phyloP scores from a whole-genome alignment of 305 asterid genomes.

The Fraxinus xanthoxyloides region DNA sequence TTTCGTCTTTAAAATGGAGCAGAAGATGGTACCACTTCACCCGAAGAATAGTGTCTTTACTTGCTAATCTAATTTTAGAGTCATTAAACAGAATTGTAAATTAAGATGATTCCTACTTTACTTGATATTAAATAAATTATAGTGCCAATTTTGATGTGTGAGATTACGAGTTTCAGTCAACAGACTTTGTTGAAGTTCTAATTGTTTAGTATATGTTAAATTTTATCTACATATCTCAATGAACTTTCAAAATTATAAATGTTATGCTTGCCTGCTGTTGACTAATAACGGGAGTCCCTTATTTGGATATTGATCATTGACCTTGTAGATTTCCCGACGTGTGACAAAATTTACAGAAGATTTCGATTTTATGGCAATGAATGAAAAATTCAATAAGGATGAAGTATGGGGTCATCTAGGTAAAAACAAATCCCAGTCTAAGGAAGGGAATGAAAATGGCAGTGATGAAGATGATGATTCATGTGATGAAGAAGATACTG shows the following conservation, averaged over 20 bases:
- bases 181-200: background rate
- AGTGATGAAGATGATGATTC: conserved; percentile 55
- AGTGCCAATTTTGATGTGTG: background rate
- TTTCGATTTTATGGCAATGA: conserved; percentile 92
- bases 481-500: conserved; percentile 52
- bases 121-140: background rate
- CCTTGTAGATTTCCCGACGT: conserved; percentile 59
- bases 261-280: background rate
- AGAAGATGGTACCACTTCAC: background rate
- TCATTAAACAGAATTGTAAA: background rate
- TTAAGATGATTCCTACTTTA: background rate
- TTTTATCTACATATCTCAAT: background rate
- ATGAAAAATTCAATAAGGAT: conserved; percentile 93
- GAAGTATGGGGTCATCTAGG: conserved; percentile 99
- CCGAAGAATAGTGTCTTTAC: background rate
- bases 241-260: background rate
- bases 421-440: conserved; percentile 47
- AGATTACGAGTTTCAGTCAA: background rate
- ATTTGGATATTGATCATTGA: conserved; percentile 12
- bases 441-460: conserved; percentile 54
- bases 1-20: background rate
- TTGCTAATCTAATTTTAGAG: background rate
- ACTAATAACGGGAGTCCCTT: background rate
- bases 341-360: conserved; percentile 75
- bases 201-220: background rate